Evolutionary conservation across 2,329 filamentous ascomycete species (phyloP).

Genomic region (Neonectria faginata): DNA sequence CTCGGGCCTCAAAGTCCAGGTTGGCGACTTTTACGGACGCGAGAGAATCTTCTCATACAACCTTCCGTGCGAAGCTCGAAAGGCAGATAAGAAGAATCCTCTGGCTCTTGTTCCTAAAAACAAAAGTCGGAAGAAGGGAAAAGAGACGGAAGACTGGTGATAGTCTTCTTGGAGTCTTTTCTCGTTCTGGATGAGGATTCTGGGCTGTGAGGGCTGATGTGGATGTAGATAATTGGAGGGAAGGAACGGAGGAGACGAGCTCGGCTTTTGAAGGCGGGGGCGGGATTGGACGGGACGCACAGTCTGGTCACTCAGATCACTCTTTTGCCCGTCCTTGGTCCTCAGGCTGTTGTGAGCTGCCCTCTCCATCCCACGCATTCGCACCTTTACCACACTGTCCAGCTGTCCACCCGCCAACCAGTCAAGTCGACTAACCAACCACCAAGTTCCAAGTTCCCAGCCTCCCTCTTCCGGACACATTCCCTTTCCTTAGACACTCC

Average conservation of each 20-base stretch:
- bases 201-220: slow-evolving; percentile 46
- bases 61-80: slow-evolving; percentile 69
- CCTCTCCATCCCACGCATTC: slow-evolving; percentile 7
- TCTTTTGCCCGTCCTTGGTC: slow-evolving; percentile 14
- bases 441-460: slow-evolving; percentile 14
- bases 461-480: slow-evolving; percentile 17
- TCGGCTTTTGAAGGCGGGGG: slow-evolving; percentile 56
- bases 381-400: slow-evolving; percentile 12
- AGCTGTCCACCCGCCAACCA: slow-evolving; percentile 21
- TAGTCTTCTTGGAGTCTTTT: slow-evolving; percentile 53
- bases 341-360: slow-evolving; percentile 25
- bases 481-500: slow-evolving; percentile 6
- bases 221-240: slow-evolving; percentile 55
- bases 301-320: neutral
- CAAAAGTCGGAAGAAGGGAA: slow-evolving; percentile 61
- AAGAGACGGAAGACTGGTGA: slow-evolving; percentile 49
- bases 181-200: slow-evolving; percentile 47
- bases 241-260: slow-evolving; percentile 45
- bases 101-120: slow-evolving; percentile 72
- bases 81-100: slow-evolving; percentile 77
- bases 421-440: neutral
- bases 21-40: slow-evolving; percentile 85
- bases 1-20: slow-evolving; percentile 99
- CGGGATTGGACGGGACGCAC: slow-evolving; percentile 45
- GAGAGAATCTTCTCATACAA: slow-evolving; percentile 74